phyloP scores from a whole-genome alignment of 371 early-diverging fungal species.

The Rhizopus microsporus region DNA sequence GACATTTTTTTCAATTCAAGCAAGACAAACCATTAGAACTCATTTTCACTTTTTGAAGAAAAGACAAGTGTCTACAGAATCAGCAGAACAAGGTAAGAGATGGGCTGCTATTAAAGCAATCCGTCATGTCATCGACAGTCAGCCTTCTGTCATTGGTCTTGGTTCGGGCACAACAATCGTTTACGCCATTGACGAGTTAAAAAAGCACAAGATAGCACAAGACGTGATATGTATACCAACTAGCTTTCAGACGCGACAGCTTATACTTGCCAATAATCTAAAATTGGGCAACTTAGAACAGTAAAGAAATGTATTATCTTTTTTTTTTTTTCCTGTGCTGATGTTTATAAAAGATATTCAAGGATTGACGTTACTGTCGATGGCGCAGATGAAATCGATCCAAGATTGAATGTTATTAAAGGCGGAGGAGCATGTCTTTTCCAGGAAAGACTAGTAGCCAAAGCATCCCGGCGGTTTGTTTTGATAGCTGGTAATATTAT shows the following conservation, averaged over 20 bases:
- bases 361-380: constrained; percentile 91
- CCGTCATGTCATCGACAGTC: constrained; percentile 80
- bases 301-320: constrained; percentile 34
- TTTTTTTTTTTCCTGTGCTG: neutral
- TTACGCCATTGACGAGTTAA: constrained; percentile 77
- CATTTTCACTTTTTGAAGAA: neutral
- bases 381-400: constrained; percentile 93
- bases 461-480: constrained; percentile 78
- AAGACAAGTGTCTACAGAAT: neutral
- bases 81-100: constrained; percentile 70
- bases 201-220: constrained; percentile 59
- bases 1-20: neutral
- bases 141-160: constrained; percentile 80
- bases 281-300: constrained; percentile 68
- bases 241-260: constrained; percentile 82
- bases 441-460: constrained; percentile 91
- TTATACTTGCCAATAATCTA: constrained; percentile 75
- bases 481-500: constrained; percentile 69
- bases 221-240: constrained; percentile 85
- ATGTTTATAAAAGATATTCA: constrained; percentile 38
- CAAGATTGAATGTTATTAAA: constrained; percentile 84
- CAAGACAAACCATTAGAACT: neutral
- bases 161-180: constrained; percentile 92
- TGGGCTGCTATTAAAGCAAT: constrained; percentile 55
- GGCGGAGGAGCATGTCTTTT: constrained; percentile 94